Conservation (phyloP, 495 filamentous ascomycete genomes). For the Evernia prunastri region DNA sequence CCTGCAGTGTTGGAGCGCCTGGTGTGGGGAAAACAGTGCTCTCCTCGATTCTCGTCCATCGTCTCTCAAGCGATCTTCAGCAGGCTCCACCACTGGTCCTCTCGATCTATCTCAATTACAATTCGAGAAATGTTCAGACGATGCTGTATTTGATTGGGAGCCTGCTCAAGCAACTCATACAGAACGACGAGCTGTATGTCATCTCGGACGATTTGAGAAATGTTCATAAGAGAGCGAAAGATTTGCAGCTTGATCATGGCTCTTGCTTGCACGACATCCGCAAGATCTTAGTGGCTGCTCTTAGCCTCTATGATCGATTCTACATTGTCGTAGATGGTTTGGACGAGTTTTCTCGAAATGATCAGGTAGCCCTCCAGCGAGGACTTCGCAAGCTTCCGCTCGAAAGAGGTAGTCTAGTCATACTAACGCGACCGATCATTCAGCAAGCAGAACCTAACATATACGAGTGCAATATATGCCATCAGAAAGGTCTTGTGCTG, state of each 20-base stretch:
- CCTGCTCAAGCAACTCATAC: constrained; percentile 27
- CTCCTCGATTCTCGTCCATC: constrained; percentile 23
- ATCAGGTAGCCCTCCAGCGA: no score
- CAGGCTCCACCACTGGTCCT: constrained; percentile 18
- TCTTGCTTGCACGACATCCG: constrained; percentile 5
- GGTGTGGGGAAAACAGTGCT: constrained; percentile 29
- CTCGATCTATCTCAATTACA: constrained; percentile 26
- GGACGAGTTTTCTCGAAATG: no score
- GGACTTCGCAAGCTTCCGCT: neutral
- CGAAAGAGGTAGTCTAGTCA: neutral
- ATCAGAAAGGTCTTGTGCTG: neutral
- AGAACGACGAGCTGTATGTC: constrained; percentile 15
- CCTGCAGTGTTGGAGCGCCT: constrained; percentile 21
- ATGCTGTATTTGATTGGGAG: constrained; percentile 24
- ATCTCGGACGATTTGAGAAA: constrained; percentile 9
- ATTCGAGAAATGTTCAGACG: constrained; percentile 16
- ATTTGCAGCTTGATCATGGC: neutral
- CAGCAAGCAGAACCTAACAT: neutral
- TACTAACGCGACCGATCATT: no score
- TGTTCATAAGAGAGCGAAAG: constrained; percentile 18
- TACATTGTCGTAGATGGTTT: constrained; percentile 1
- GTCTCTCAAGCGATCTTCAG: no score
- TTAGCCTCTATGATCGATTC: constrained; percentile 1
- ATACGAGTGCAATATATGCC: constrained; percentile 7
- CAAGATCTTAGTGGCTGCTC: constrained; percentile 1